Evolutionary conservation across 495 filamentous ascomycete species (phyloP).

Genomic region (Podospora sp.): DNA sequence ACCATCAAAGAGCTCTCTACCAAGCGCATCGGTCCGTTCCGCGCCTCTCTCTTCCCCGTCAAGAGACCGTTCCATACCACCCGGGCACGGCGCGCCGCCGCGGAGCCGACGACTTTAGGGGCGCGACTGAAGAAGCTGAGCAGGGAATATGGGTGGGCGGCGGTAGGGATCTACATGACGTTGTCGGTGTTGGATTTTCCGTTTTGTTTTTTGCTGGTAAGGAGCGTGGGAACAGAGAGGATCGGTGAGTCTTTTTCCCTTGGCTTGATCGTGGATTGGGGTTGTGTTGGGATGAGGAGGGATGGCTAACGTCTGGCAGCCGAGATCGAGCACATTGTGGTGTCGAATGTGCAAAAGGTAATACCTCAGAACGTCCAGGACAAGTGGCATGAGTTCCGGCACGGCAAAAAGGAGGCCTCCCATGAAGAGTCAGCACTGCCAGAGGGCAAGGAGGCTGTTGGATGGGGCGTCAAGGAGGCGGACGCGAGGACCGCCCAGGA

Average conservation of each 20-base stretch:
- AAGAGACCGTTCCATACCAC: slow-evolving; percentile 35
- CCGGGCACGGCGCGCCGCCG: slow-evolving; percentile 23
- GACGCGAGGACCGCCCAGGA: slow-evolving; percentile 48
- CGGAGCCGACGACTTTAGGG: slow-evolving; percentile 60
- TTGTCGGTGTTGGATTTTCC: slow-evolving; percentile 90
- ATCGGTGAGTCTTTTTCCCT: slow-evolving; percentile 60
- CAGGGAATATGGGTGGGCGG: slow-evolving; percentile 92
- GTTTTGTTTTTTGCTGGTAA: slow-evolving; percentile 88
- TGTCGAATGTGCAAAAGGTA: slow-evolving; percentile 49
- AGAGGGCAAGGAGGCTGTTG: slow-evolving; percentile 40
- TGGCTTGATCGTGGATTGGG: too few relatives aligned
- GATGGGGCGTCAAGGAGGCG: slow-evolving; percentile 58
- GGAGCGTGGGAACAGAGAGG: slow-evolving; percentile 76
- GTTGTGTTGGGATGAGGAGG: neutral
- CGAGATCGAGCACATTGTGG: slow-evolving; percentile 52
- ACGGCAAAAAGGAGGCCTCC: slow-evolving; percentile 39
- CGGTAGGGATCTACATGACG: slow-evolving; percentile 83
- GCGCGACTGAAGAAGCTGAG: slow-evolving; percentile 78
- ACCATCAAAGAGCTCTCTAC: slow-evolving; percentile 10
- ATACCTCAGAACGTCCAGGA: slow-evolving; percentile 55
- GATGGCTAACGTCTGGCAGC: slow-evolving; percentile 35
- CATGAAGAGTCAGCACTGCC: slow-evolving; percentile 23
- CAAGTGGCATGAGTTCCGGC: slow-evolving; percentile 45
- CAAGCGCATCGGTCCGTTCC: slow-evolving; percentile 12
- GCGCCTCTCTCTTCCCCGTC: slow-evolving; percentile 16